phyloP scores from a whole-genome alignment of 2,329 filamentous ascomycete genomes.

The Colletotrichum sp. region DNA sequence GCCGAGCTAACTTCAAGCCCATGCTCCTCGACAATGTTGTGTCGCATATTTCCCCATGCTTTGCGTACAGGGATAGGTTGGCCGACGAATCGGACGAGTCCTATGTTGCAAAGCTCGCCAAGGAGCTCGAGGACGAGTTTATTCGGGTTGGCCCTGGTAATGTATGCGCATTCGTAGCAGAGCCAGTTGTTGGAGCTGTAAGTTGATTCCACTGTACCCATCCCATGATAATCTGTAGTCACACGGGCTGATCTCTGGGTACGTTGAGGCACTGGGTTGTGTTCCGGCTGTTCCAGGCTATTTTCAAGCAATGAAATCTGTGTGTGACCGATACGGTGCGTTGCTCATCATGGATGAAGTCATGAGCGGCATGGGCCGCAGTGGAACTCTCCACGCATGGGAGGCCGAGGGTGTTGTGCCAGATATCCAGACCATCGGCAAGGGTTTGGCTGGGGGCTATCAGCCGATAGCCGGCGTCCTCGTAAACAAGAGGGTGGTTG shows the following conservation, averaged over 20 bases:
- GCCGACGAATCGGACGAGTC: slow-evolving; percentile 57
- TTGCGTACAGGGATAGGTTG: slow-evolving; percentile 63
- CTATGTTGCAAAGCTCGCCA: slow-evolving; percentile 65
- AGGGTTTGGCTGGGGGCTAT: slow-evolving; percentile 63
- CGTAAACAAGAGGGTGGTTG: slow-evolving; percentile 51
- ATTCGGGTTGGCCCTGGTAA: slow-evolving; percentile 65
- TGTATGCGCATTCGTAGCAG: slow-evolving; percentile 75
- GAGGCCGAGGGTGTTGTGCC: slow-evolving; percentile 39
- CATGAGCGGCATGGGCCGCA: slow-evolving; percentile 16
- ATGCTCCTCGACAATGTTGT: slow-evolving; percentile 60
- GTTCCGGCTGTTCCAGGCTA: slow-evolving; percentile 68
- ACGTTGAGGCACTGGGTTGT: slow-evolving; percentile 64
- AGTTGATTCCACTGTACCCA: slow-evolving; percentile 19
- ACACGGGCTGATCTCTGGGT: neutral
- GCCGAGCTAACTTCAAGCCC: slow-evolving; percentile 67
- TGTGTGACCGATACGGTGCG: slow-evolving; percentile 69
- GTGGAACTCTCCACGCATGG: slow-evolving; percentile 11
- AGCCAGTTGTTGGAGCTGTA: slow-evolving; percentile 78
- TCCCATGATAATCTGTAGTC: neutral
- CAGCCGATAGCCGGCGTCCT: slow-evolving; percentile 59
- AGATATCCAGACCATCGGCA: slow-evolving; percentile 64
- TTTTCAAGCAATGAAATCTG: slow-evolving; percentile 63
- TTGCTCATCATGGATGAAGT: slow-evolving; percentile 68
- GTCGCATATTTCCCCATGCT: slow-evolving; percentile 69
- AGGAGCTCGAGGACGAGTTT: slow-evolving; percentile 73